Evolutionary conservation across 2,329 filamentous ascomycete species (phyloP), one percentile per base, ranked within the genome.

Genomic region (Penicillium olsonii): DNA sequence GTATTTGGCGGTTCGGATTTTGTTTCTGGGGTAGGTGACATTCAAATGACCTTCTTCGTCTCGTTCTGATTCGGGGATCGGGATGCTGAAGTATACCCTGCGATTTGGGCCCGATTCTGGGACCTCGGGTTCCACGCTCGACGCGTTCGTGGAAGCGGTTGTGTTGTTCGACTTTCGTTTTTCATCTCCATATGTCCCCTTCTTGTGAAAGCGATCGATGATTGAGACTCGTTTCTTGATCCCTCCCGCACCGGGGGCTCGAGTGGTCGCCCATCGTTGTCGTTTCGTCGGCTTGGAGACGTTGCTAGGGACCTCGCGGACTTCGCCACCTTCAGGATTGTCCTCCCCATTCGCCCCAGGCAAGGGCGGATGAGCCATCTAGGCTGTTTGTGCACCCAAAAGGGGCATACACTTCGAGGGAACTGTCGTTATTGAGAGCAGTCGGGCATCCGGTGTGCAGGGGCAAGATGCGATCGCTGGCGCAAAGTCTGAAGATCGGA

Each of bases 1-100:
- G 72, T 99, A 99, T 74, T 97, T 99, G 52, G 94, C 90, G 3
- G 94, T 99, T 61, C 95, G 83, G 69, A 99, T 96, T 79, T 99
- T 99, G 78, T 99, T 99, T 59, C 92, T 82, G 41, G 88, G 81
- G 70, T 87, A 99, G 18, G 82, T 77, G 49, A 82, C 78, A 45
- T 77, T 69, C 2, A 91, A 88, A 51, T 84, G 80, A 29, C 92
- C 94, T 39, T 95, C 84, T 54, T 94, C 88, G 66, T 96, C 90
- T 62, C 87, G 79, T 56, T 88, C 82, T 19, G 86, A 81, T 37
- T 80, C 75, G 1, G 94, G 91, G 44, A 99, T 77, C 7, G 90
- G 86, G 24, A 87, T 72, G 70, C 96, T 96, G 79, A 97, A 94
- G 75, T 87, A 97, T 18, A 69, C 54, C 37, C 59, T 64, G 49